Evolutionary conservation across 176 grass and related monocot species (phyloP), one percentile per base, ranked within the genome.

Genomic region (Pharus latifolius): DNA sequence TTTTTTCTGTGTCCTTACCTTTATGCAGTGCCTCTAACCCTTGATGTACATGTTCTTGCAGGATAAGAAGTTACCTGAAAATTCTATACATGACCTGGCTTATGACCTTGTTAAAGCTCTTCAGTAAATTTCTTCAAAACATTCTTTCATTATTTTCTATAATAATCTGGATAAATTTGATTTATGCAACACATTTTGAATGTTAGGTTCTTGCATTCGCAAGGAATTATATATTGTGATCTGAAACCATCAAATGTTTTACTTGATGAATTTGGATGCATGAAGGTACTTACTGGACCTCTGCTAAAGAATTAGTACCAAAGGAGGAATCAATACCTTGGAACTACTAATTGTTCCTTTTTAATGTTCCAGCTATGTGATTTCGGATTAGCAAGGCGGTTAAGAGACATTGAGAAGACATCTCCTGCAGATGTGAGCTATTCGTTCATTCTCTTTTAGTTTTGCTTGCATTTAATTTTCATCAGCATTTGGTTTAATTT

Each of bases 161-260:
- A 63, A 14, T 74, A 42, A 76, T 62, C 25, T 72, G 4, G 2
- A 16, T 60, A 17, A 63, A 23, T 69, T 56, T 74, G 50, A 74
- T 74, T 64, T 63, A 54, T 20, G 31, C 41, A 60, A 56, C 81
- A 72, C 31, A 48, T 52, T 22, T 74, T 76, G 32, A 61, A 14
- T 47, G 13, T 33, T 71, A 99, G 95, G 87, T 99, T 93, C 79
- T 91, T 99, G 68, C 95, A 99, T 91, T 99, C 90, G 3, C 83
- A 99, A 88, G 95, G 90, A 86, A 88, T 94, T 46, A 83, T 99
- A 59, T 99, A 94, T 50, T 99, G 95, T 43, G 90, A 99, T 83
- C 82, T 99, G 60, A 99, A 99, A 65, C 95, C 95, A 70, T 99
- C 95, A 78, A 99, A 99, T 44, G 80, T 99, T 78, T 65, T 99